Percentiles rank a stretch among this genome's conserved stretches.
These are phyloP conservation scores for Exophiala spinifera DNA, from an alignment of 2,329 filamentous ascomycete genomes.

Conservation along the genomic window DNA sequence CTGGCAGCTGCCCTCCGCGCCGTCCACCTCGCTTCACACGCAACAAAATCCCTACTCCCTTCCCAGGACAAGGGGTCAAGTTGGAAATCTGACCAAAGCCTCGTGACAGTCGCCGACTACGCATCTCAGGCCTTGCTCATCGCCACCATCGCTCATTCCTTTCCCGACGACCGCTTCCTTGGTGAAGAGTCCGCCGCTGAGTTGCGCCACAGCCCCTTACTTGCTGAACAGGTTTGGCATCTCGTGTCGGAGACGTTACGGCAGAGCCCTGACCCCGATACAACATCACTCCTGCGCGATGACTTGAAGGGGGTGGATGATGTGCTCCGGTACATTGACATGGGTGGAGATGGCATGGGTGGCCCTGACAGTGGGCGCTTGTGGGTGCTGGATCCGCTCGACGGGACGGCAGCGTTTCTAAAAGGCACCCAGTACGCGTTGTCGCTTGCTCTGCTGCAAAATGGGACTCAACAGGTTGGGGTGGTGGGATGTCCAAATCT, in stretches of 20 bases:
- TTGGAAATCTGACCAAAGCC: background rate
- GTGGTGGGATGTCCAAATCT: background rate
- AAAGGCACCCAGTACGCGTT: background rate
- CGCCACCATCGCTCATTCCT: background rate
- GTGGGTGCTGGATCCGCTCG: slow-evolving; percentile 1
- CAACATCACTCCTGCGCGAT: no score
- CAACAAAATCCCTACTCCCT: no score
- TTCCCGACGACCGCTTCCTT: background rate
- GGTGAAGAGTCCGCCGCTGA: background rate
- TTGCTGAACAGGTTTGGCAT: no score
- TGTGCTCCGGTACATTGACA: no score
- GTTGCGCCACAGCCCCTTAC: background rate
- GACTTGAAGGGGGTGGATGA: no score
- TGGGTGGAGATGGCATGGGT: background rate
- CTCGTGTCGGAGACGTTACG: no score
- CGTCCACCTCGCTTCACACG: no score
- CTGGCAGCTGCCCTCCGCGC: no score
- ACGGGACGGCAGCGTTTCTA: background rate
- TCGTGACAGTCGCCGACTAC: background rate
- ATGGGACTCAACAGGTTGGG: background rate
- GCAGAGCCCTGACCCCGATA: no score
- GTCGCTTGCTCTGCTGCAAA: background rate
- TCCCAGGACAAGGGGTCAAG: no score
- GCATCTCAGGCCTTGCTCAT: background rate
- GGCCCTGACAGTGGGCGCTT: background rate